A percentile compares a stretch with the other conserved stretches of the same genome.
Conservation (phyloP, 345 rosid species). For the Leavenworthia alabamica region DNA sequence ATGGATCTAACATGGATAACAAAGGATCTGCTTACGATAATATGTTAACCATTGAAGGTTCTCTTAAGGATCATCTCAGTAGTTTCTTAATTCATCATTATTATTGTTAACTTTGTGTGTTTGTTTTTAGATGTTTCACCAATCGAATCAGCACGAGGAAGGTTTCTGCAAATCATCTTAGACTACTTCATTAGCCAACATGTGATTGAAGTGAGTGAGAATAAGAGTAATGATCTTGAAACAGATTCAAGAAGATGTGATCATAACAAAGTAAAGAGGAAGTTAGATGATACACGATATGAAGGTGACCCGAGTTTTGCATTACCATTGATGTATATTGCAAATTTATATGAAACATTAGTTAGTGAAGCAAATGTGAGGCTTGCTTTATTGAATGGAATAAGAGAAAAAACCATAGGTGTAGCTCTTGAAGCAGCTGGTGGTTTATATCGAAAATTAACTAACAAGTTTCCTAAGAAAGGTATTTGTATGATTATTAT, state of each 20-base stretch:
- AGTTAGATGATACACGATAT: slow-evolving; percentile 55
- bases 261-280: slow-evolving; percentile 69
- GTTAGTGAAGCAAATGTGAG: slow-evolving; percentile 70
- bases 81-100: too few relatives aligned
- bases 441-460: slow-evolving; percentile 77
- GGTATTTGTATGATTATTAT: slow-evolving; percentile 49
- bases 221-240: slow-evolving; percentile 42
- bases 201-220: slow-evolving; percentile 49
- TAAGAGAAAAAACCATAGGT: slow-evolving; percentile 78
- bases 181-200: slow-evolving; percentile 68
- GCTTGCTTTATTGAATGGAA: slow-evolving; percentile 63
- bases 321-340: slow-evolving; percentile 87
- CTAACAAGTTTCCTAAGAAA: slow-evolving; percentile 86
- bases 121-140: slow-evolving; percentile 84
- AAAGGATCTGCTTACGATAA: slow-evolving; percentile 41
- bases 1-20: slow-evolving; percentile 53
- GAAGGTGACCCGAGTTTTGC: slow-evolving; percentile 77
- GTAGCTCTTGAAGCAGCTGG: slow-evolving; percentile 96
- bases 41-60: slow-evolving; percentile 62
- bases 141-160: slow-evolving; percentile 72
- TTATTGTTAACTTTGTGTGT: too few relatives aligned
- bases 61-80: not conserved
- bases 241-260: slow-evolving; percentile 41
- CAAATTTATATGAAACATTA: slow-evolving; percentile 78
- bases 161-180: slow-evolving; percentile 68